Base-by-base conservation (phyloP, 169 alveolate species). In the Plasmodium gaboni region DNA sequence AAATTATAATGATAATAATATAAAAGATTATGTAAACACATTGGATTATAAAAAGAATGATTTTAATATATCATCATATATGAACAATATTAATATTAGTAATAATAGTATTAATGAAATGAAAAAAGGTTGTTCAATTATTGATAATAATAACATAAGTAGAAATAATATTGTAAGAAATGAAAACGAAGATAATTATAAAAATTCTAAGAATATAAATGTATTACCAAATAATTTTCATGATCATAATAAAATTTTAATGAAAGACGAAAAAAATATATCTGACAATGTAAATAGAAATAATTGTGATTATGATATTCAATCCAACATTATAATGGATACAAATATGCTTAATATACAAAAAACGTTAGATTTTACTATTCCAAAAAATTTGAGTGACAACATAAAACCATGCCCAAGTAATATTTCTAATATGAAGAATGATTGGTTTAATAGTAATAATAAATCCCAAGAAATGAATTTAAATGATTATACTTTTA, bases 61-160 rank as follows among this genome's bases (percentile, higher is more conserved):
- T 38, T 38, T 38, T 38, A 38, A 38, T 38, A 38, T 38, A 38
- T 38, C 46, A 38, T 6, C 46, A 38, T 7, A 38, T 38, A 38
- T 38, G 46, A 38, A 38, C 46, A 38, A 38, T 38, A 60, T 19
- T 17, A 38, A 13, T 5, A 5, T 48, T 24, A 63, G 22, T 59
- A 63, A 44, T 15, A 7, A 13, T 44, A 60, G 19, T 60, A 61
- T 28, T 17, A 42, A 74, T 17, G 57, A 53, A 24, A 28, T 74
- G 73, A 60, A 74, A 26, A 46, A 38, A 17, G 44, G 19, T 7
- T 74, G 55, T 44, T 26, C 17, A 59, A 15, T 24, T 22, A 60
- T 64, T 7, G 88, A 74, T 53, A 74, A 74, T 53, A 74, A 73
- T 28, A 60, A 38, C 22, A 60, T 74, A 74, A 12, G 24, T 28